Evolutionary conservation across 164 flowering plant species (phyloP).

Genomic region (Pachysandra terminalis): DNA sequence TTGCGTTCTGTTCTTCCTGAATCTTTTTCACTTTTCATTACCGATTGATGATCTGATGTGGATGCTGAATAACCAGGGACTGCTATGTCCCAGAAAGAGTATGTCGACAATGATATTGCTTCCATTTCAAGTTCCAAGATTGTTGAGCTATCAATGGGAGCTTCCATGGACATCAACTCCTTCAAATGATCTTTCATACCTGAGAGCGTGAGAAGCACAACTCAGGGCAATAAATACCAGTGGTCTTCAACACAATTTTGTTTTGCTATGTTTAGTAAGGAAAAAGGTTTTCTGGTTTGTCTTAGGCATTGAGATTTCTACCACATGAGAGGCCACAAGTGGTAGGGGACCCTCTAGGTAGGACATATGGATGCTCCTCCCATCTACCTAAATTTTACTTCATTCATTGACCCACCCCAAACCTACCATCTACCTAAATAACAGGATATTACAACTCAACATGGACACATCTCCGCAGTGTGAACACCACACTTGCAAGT

Average conservation of each 20-base stretch:
- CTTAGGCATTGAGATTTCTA: too few species aligned
- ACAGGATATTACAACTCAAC: too few species aligned
- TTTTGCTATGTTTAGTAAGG: background rate
- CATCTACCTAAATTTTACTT: too few species aligned
- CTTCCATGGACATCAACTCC: constrained; percentile 81
- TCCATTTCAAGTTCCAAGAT: constrained; percentile 64
- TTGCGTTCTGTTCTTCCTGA: constrained; percentile 6
- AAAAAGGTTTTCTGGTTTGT: too few species aligned
- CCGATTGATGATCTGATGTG: constrained; percentile 10
- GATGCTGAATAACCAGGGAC: constrained; percentile 18
- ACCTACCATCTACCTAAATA: too few species aligned
- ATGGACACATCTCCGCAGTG: too few species aligned
- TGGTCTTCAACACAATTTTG: background rate
- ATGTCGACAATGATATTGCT: constrained; percentile 31
- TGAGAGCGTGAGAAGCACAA: constrained; percentile 21
- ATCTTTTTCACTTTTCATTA: constrained; percentile 15
- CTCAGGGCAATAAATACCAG: background rate
- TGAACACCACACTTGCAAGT: too few species aligned
- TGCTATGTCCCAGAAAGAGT: constrained; percentile 65
- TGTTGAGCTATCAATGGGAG: constrained; percentile 38
- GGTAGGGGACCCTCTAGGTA: too few species aligned
- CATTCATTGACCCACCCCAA: too few species aligned
- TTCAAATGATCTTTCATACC: constrained; percentile 71
- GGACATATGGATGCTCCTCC: too few species aligned
- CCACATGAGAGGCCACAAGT: too few species aligned